phyloP scores from a whole-genome alignment of 345 rosid genomes.

The Hibiscus tridactylites region DNA sequence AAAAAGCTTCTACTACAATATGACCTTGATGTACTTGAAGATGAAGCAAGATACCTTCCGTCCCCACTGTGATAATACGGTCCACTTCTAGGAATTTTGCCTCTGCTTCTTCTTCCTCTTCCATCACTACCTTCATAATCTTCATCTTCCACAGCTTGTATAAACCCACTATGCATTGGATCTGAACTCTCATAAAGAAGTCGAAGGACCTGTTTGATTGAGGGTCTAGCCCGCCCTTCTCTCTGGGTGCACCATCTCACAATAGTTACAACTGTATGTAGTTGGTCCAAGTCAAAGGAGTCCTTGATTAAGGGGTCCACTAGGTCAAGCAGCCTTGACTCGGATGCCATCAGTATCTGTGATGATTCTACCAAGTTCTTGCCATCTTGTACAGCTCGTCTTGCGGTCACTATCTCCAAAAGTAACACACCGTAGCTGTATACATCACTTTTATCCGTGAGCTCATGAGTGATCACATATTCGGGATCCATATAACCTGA shows the following conservation, averaged over 20 bases:
- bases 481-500: slow-evolving; percentile 98
- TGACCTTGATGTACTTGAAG: slow-evolving; percentile 88
- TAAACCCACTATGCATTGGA: slow-evolving; percentile 63
- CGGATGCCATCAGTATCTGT: slow-evolving; percentile 44
- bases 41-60: slow-evolving; percentile 66
- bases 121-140: slow-evolving; percentile 58
- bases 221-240: slow-evolving; percentile 74
- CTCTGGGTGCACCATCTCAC: slow-evolving; percentile 91
- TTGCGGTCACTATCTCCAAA: slow-evolving; percentile 71
- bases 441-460: slow-evolving; percentile 83
- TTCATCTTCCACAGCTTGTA: slow-evolving; percentile 55
- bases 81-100: slow-evolving; percentile 48
- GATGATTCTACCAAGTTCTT: slow-evolving; percentile 73
- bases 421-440: slow-evolving; percentile 90
- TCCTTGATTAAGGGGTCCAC: slow-evolving; percentile 63
- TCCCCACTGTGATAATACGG: slow-evolving; percentile 49
- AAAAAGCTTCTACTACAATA: slow-evolving; percentile 83
- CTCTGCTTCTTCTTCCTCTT: slow-evolving; percentile 50
- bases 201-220: slow-evolving; percentile 80
- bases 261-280: slow-evolving; percentile 48
- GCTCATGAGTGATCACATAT: slow-evolving; percentile 75
- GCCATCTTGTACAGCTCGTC: slow-evolving; percentile 70
- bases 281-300: slow-evolving; percentile 64
- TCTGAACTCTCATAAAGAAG: slow-evolving; percentile 78
- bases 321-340: slow-evolving; percentile 48